Percentiles rank a stretch among this genome's conserved stretches.
Evolutionary conservation across 2,329 filamentous ascomycete species (phyloP).

Genomic region (Aspergillus hiratsukae): DNA sequence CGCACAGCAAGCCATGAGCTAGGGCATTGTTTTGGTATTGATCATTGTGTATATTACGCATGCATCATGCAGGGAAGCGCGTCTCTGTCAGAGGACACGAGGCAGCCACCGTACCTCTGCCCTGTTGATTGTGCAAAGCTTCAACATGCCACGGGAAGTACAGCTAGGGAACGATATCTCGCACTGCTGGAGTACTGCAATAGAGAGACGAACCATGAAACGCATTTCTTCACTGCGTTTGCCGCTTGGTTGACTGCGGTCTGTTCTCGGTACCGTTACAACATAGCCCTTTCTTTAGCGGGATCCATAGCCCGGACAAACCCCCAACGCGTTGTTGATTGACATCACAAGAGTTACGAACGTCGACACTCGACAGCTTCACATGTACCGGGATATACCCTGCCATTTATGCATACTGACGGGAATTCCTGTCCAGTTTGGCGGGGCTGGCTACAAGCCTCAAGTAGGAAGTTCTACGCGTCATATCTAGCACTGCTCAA

Average conservation of each 20-base stretch:
- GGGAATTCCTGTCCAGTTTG: too few relatives aligned
- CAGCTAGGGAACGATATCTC: conserved; percentile 14
- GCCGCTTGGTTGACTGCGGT: conserved; percentile 13
- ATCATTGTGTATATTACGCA: conserved; percentile 52
- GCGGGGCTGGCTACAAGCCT: too few relatives aligned
- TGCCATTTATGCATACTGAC: too few relatives aligned
- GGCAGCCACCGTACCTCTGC: conserved; percentile 33
- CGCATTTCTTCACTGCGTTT: conserved; percentile 20
- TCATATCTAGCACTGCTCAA: too few relatives aligned
- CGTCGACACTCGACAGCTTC: too few relatives aligned
- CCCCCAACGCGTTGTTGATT: too few relatives aligned
- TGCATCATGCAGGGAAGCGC: conserved; percentile 32
- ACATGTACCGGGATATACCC: too few relatives aligned
- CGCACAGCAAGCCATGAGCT: conserved; percentile 62
- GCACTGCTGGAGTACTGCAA: conserved; percentile 22
- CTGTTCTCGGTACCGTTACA: not conserved
- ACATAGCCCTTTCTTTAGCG: not conserved
- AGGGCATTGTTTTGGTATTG: conserved; percentile 63
- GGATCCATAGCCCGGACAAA: not conserved
- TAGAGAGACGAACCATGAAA: conserved; percentile 2
- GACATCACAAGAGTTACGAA: too few relatives aligned
- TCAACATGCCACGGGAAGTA: conserved; percentile 15
- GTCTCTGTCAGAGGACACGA: conserved; percentile 26
- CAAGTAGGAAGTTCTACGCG: too few relatives aligned
- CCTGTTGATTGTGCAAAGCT: conserved; percentile 28